phyloP scores from a whole-genome alignment of 2,329 filamentous ascomycete species.

The Cladosporium sphaerospermum region DNA sequence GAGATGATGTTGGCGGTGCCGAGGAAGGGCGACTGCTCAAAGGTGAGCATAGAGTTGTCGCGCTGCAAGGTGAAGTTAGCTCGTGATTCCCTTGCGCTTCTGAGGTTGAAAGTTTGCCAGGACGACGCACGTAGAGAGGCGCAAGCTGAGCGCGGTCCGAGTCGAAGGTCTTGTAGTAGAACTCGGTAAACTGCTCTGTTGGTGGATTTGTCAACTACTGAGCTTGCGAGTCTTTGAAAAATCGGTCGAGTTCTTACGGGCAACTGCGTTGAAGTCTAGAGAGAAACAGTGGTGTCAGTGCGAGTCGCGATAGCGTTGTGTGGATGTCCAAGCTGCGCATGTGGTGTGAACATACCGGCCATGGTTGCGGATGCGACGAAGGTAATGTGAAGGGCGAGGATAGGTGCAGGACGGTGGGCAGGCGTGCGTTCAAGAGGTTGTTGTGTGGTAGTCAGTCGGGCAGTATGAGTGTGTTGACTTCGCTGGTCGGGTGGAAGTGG shows the following conservation, averaged over 20 bases:
- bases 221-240: too few relatives aligned
- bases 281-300: constrained; percentile 3
- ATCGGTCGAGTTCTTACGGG: constrained; percentile 13
- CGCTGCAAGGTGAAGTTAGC: constrained; percentile 47
- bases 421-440: too few relatives aligned
- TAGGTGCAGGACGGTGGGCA: background rate
- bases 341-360: constrained; percentile 17
- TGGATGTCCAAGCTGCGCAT: background rate
- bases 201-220: background rate
- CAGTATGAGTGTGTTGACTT: too few relatives aligned
- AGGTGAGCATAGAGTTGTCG: constrained; percentile 85
- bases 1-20: constrained; percentile 64
- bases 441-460: too few relatives aligned
- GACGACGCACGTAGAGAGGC: constrained; percentile 69
- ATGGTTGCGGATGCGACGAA: constrained; percentile 13
- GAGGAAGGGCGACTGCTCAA: constrained; percentile 64
- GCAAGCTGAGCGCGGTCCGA: constrained; percentile 57
- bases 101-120: background rate
- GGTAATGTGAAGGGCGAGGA: background rate
- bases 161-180: constrained; percentile 90
- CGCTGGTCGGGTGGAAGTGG: too few relatives aligned
- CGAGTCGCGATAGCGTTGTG: background rate
- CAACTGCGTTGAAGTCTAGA: constrained; percentile 29
- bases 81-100: background rate
- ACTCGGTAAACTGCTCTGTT: constrained; percentile 77